Evolutionary conservation across 2,329 filamentous ascomycete species (phyloP).

Genomic region (Septoria linicola): DNA sequence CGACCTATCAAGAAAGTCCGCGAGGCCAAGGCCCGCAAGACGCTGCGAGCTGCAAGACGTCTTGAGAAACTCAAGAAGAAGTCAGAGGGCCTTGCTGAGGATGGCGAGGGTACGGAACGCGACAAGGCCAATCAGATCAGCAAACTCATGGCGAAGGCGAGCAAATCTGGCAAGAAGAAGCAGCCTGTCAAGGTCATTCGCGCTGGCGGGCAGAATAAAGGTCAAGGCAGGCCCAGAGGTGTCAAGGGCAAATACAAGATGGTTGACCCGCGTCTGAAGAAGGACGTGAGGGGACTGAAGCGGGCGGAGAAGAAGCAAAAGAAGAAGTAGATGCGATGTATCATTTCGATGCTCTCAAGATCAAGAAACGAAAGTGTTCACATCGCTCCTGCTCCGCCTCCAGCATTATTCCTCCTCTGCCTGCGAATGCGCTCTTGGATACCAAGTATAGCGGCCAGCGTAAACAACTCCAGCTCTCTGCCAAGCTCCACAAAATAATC

Average conservation of each 20-base stretch:
- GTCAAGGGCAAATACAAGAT: constrained; percentile 98
- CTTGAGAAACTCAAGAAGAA: constrained; percentile 97
- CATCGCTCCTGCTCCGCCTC: too few relatives aligned
- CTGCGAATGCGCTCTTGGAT: neutral
- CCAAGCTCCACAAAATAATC: constrained; percentile 1
- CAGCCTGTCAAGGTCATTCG: constrained; percentile 84
- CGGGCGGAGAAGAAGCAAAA: constrained; percentile 65
- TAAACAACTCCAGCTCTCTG: neutral
- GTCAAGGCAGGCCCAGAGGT: constrained; percentile 82
- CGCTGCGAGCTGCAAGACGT: constrained; percentile 86
- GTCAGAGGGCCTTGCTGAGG: constrained; percentile 81
- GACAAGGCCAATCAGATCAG: constrained; percentile 87
- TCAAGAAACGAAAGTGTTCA: too few relatives aligned
- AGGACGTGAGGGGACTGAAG: constrained; percentile 88
- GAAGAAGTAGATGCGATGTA: constrained; percentile 21
- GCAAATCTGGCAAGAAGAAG: constrained; percentile 68
- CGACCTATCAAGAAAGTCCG: constrained; percentile 98
- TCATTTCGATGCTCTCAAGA: neutral
- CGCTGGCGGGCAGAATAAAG: constrained; percentile 78
- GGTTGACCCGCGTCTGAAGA: constrained; percentile 93
- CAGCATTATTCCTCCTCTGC: neutral
- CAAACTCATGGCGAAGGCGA: constrained; percentile 76
- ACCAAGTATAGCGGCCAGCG: neutral
- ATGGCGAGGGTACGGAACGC: constrained; percentile 73
- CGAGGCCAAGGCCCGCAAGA: constrained; percentile 95